Percentiles rank a stretch among this genome's conserved stretches.
Conservation (phyloP, 2,329 filamentous ascomycete genomes). For the Exophiala viscosa region DNA sequence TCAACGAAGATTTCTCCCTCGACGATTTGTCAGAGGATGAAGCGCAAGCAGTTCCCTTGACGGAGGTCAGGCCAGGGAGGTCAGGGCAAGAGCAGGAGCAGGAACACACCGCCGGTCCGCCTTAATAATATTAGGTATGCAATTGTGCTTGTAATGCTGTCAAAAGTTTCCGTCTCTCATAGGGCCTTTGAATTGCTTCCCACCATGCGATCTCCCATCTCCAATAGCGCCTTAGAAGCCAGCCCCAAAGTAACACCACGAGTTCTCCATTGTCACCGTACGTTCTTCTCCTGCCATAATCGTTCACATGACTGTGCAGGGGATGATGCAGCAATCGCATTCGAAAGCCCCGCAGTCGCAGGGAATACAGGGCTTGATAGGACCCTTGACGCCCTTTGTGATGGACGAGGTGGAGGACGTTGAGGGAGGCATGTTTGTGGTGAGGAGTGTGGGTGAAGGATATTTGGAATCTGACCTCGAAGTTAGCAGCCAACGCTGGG, state of each 20-base stretch:
- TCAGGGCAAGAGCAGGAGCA: neutral
- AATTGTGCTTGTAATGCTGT: neutral
- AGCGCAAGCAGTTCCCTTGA: slow-evolving; percentile 17
- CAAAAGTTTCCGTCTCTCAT: too few relatives aligned
- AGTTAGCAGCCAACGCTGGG: neutral
- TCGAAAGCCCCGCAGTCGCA: slow-evolving; percentile 20
- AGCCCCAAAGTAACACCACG: neutral
- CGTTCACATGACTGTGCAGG: slow-evolving; percentile 19
- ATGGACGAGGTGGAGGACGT: slow-evolving; percentile 23
- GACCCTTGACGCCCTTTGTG: slow-evolving; percentile 23
- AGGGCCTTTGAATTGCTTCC: too few relatives aligned
- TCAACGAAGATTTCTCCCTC: slow-evolving; percentile 22
- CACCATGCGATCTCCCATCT: too few relatives aligned
- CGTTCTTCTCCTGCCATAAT: neutral
- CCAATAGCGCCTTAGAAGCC: too few relatives aligned
- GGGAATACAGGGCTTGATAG: slow-evolving; percentile 24
- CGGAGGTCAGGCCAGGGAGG: slow-evolving; percentile 2
- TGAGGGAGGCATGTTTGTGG: slow-evolving; percentile 19
- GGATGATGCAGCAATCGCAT: slow-evolving; percentile 24
- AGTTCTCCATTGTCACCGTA: neutral
- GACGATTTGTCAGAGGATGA: slow-evolving; percentile 25
- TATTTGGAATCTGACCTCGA: neutral
- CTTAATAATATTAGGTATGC: slow-evolving; percentile 8
- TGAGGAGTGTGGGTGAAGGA: neutral
- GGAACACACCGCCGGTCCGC: slow-evolving; percentile 2